These are phyloP conservation scores for Saitozyma sp. DNA, from an alignment of 768 basidiomycete species.

Conservation along the genomic window DNA sequence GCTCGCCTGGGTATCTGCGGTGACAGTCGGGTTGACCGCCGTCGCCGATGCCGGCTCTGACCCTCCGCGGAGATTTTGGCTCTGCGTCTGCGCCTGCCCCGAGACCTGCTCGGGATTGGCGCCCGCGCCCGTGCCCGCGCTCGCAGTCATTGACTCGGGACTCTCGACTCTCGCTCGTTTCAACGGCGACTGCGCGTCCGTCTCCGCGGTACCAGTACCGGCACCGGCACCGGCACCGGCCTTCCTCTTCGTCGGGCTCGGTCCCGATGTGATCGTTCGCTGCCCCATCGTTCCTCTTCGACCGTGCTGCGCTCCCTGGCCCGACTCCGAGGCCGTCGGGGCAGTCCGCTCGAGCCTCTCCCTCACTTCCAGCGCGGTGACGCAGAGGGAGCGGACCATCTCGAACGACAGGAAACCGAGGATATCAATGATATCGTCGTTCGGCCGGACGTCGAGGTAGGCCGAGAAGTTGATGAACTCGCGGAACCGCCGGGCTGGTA, in stretches of 20 bases:
- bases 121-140: no score
- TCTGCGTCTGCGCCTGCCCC: no score
- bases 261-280: neutral
- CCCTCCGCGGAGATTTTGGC: neutral
- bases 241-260: slow-evolving; percentile 1
- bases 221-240: neutral
- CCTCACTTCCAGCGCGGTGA: slow-evolving; percentile 75
- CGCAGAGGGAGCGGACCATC: slow-evolving; percentile 89
- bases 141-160: neutral
- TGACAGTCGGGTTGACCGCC: neutral
- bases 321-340: neutral
- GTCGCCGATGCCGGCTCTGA: neutral
- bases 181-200: neutral
- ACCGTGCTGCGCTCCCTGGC: neutral
- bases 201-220: neutral
- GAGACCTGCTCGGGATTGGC: no score
- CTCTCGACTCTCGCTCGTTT: neutral
- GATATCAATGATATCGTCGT: slow-evolving; percentile 93
- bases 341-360: slow-evolving; percentile 24
- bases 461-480: slow-evolving; percentile 88
- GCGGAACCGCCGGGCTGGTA: slow-evolving; percentile 82
- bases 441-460: slow-evolving; percentile 81
- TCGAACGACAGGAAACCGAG: slow-evolving; percentile 97
- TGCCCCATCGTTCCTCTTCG: neutral
- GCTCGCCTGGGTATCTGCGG: no score